These are phyloP conservation scores for Lizonia empirigonia DNA, from an alignment of 2,329 filamentous ascomycete species.

Conservation along the genomic window DNA sequence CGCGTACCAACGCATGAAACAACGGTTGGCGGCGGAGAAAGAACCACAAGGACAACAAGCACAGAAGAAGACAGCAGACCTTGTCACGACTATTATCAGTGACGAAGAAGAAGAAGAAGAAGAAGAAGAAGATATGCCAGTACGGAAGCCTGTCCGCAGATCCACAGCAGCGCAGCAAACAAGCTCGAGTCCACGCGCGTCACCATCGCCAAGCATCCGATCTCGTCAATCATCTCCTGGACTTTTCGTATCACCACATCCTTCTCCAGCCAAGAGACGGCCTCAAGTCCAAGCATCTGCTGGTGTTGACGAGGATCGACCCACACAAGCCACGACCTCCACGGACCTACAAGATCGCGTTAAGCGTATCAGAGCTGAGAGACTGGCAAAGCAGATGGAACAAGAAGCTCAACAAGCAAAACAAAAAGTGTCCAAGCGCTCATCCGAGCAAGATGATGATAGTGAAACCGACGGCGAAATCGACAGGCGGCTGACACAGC, in stretches of 20 bases:
- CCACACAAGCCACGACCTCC: slow-evolving; percentile 54
- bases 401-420: slow-evolving; percentile 46
- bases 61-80: slow-evolving; percentile 10
- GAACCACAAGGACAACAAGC: slow-evolving; percentile 16
- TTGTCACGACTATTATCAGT: slow-evolving; percentile 22
- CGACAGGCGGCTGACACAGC: slow-evolving; percentile 64
- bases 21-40: slow-evolving; percentile 49
- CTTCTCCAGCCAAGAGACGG: slow-evolving; percentile 44
- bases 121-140: slow-evolving; percentile 40
- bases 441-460: slow-evolving; percentile 51
- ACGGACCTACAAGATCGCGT: slow-evolving; percentile 74
- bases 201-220: slow-evolving; percentile 22
- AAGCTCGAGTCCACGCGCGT: slow-evolving; percentile 22
- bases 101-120: slow-evolving; percentile 44
- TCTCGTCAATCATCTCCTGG: slow-evolving; percentile 55
- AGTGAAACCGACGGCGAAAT: slow-evolving; percentile 63
- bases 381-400: slow-evolving; percentile 68
- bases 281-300: slow-evolving; percentile 1
- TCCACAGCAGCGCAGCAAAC: slow-evolving; percentile 14
- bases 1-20: slow-evolving; percentile 56
- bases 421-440: slow-evolving; percentile 42
- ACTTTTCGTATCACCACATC: slow-evolving; percentile 62
- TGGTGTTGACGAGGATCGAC: slow-evolving; percentile 54
- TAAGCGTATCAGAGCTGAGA: slow-evolving; percentile 73
- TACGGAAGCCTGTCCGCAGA: slow-evolving; percentile 27